A percentile compares a stretch with the other conserved stretches of the same genome.
Evolutionary conservation across 2,329 filamentous ascomycete genomes (phyloP).

Genomic region (Pezizomycotina sp.): DNA sequence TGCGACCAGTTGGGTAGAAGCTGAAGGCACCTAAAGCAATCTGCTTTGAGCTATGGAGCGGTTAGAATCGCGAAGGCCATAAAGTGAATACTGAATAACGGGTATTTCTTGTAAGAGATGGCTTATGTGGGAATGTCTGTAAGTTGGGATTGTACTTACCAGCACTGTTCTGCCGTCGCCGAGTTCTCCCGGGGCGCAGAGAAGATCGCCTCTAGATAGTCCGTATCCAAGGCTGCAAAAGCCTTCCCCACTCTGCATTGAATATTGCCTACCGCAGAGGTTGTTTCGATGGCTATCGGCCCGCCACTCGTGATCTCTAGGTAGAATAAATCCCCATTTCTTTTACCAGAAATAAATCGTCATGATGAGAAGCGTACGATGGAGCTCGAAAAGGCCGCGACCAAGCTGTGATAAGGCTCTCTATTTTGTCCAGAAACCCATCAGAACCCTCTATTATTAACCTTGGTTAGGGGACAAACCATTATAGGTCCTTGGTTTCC

Average conservation of each 20-base stretch:
- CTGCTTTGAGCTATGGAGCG: conserved; percentile 32
- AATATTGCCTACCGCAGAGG: conserved; percentile 10
- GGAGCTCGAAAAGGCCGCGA: conserved; percentile 55
- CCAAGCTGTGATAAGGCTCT: conserved; percentile 69
- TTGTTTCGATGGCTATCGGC: conserved; percentile 9
- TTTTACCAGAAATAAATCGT: conserved; percentile 69
- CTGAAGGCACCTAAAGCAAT: conserved; percentile 29
- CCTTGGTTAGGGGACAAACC: conserved; percentile 31
- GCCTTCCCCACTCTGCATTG: conserved; percentile 59
- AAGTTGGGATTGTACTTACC: conserved; percentile 32
- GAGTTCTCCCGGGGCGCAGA: conserved; percentile 62
- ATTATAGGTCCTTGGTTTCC: conserved; percentile 31
- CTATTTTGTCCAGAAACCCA: conserved; percentile 24
- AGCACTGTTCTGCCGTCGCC: conserved; percentile 63
- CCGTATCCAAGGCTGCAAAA: conserved; percentile 46
- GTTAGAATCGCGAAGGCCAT: conserved; percentile 3
- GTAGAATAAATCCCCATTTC: conserved; percentile 68
- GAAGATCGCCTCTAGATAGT: conserved; percentile 46
- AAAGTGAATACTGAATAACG: neutral
- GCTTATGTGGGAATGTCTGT: neutral
- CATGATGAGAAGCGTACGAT: conserved; percentile 45
- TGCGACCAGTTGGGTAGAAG: conserved; percentile 39
- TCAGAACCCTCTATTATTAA: conserved; percentile 34
- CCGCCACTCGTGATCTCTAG: conserved; percentile 6
- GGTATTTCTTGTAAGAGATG: conserved; percentile 1